Conservation (phyloP, 225 moss, liverwort and hornwort genomes). For the Straminergon stramineum region DNA sequence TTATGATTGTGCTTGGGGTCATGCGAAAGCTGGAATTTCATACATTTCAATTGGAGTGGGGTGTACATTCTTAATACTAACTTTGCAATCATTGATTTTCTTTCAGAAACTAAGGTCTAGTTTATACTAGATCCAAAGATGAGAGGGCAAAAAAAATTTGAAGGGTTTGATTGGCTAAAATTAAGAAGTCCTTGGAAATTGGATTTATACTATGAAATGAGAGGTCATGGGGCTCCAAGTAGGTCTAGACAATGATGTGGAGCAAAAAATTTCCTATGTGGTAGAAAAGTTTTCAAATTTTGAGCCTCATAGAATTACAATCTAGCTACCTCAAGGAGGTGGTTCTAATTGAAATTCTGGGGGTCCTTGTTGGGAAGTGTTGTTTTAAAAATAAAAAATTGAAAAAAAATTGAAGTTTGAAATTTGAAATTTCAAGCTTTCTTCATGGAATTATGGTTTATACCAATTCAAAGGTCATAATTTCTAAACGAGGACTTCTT, state of each 20-base stretch:
- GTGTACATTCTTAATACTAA: neutral
- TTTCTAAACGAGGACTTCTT: fast-evolving
- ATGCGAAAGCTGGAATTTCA: too few relatives aligned
- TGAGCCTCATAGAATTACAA: fast-evolving
- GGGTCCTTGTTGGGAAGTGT: fast-evolving
- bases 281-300: neutral
- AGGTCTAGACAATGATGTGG: too few relatives aligned
- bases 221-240: too few relatives aligned
- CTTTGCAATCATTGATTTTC: neutral
- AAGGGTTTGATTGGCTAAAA: neutral
- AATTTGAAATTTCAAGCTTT: neutral
- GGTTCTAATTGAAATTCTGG: fast-evolving
- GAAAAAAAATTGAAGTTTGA: too few relatives aligned
- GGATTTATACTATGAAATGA: neutral
- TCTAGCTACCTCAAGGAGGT: fast-evolving
- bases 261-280: too few relatives aligned
- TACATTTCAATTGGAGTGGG: too few relatives aligned
- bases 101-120: fast-evolving
- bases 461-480: neutral
- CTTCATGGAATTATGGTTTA: too few relatives aligned
- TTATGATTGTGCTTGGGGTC: neutral
- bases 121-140: too few relatives aligned
- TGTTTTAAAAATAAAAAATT: too few relatives aligned
- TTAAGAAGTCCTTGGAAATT: fast-evolving
- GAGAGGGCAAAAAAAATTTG: neutral